Evolutionary conservation across 148 eudicot species (phyloP).

Genomic region (Chenopodium album): DNA sequence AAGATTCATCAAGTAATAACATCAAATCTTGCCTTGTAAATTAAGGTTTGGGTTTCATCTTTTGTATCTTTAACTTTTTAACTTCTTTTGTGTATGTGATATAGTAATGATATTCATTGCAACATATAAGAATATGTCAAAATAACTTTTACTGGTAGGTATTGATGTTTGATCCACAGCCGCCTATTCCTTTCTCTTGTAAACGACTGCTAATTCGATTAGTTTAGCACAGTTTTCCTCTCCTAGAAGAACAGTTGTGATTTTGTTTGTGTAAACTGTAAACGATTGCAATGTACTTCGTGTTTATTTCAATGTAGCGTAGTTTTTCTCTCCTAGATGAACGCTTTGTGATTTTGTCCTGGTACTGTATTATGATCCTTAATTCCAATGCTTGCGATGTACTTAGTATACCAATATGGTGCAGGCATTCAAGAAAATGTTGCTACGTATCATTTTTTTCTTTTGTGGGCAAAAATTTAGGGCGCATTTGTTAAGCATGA

Average conservation of each 20-base stretch:
- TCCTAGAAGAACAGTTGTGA: too few species aligned
- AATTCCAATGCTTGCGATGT: background rate
- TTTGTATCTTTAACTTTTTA: background rate
- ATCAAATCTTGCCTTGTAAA: slow-evolving; percentile 22
- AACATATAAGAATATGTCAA: background rate
- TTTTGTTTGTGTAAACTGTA: too few species aligned
- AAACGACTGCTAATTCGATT: background rate
- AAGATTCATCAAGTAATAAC: slow-evolving; percentile 42
- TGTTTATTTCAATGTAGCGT: background rate
- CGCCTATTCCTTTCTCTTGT: too few species aligned
- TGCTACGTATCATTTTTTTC: too few species aligned
- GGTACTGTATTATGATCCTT: background rate
- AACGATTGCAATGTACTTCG: background rate
- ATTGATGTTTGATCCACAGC: background rate
- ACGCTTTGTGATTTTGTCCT: too few species aligned
- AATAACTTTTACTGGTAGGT: slow-evolving; percentile 5
- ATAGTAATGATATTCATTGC: background rate
- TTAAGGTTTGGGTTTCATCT: slow-evolving; percentile 26
- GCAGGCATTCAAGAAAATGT: too few species aligned
- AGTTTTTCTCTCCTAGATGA: background rate
- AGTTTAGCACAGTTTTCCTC: background rate
- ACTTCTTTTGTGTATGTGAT: slow-evolving; percentile 17
- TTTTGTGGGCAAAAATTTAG: too few species aligned
- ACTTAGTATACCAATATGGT: background rate
- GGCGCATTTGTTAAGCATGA: too few species aligned